Conservation (phyloP, 1,284 basidiomycete genomes). For the Moniliophthora roreri region DNA sequence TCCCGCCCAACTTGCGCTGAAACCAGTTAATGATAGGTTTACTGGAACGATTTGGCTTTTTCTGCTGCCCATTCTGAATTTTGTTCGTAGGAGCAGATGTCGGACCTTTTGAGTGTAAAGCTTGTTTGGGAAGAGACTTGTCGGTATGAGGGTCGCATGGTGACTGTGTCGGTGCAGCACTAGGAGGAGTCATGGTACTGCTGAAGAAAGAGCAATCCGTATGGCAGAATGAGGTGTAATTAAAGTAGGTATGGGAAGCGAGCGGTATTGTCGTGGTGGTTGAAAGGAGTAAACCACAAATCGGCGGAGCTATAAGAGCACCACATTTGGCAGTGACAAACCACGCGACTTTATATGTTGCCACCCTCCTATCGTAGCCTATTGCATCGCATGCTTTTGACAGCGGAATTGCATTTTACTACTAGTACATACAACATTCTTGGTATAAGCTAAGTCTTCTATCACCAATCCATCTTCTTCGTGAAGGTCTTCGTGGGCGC, state of each 20-base stretch:
- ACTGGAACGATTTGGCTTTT: conserved; percentile 67
- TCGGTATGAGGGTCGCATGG: neutral
- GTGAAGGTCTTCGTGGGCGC: conserved; percentile 42
- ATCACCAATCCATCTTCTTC: conserved; percentile 80
- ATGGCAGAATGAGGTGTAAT: too few relatives aligned
- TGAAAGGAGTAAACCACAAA: too few relatives aligned
- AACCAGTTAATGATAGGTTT: conserved; percentile 93
- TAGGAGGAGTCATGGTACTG: conserved; percentile 7
- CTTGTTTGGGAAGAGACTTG: neutral
- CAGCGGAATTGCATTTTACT: neutral
- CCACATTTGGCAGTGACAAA: too few relatives aligned
- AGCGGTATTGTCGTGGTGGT: neutral
- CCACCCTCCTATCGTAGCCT: too few relatives aligned
- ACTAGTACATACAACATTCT: conserved; percentile 4
- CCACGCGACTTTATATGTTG: too few relatives aligned
- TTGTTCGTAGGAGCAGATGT: conserved; percentile 3
- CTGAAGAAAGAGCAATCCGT: conserved; percentile 12
- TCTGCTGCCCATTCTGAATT: conserved; percentile 40
- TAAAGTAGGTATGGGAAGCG: too few relatives aligned
- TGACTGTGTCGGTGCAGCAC: conserved; percentile 3
- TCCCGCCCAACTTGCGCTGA: conserved; percentile 79
- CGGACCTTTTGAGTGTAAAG: neutral
- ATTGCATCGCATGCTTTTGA: too few relatives aligned
- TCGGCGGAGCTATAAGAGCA: too few relatives aligned
- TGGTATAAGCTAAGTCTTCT: too few relatives aligned